These are phyloP conservation scores for Thelonectria blattea DNA, from an alignment of 2,329 filamentous ascomycete species.

Conservation along the genomic window DNA sequence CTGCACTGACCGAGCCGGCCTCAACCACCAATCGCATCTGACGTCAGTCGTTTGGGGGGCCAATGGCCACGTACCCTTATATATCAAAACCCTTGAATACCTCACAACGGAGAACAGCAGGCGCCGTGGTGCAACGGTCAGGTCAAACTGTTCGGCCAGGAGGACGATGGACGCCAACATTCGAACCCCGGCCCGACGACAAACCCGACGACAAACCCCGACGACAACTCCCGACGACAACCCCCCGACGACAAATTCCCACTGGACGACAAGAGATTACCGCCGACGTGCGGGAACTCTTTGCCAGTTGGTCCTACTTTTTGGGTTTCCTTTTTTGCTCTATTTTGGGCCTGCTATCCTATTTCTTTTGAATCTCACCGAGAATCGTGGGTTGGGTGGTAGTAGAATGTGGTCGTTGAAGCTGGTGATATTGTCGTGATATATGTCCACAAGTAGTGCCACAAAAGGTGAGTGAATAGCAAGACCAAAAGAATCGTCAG, in stretches of 20 bases:
- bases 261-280: slow-evolving; percentile 33
- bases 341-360: background rate
- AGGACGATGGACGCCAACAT: slow-evolving; percentile 23
- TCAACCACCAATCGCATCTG: too few species aligned
- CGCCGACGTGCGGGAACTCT: slow-evolving; percentile 37
- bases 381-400: background rate
- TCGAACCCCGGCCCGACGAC: slow-evolving; percentile 25
- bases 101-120: slow-evolving; percentile 27
- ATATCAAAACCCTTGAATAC: background rate
- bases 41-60: background rate
- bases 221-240: background rate
- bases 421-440: too few species aligned
- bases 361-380: background rate
- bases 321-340: background rate
- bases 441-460: too few species aligned
- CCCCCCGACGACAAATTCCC: background rate
- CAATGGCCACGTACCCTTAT: slow-evolving; percentile 18
- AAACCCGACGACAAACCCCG: slow-evolving; percentile 13
- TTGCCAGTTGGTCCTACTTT: slow-evolving; percentile 23
- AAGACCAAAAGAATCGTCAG: background rate
- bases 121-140: slow-evolving; percentile 38
- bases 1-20: too few species aligned
- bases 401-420: background rate
- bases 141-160: slow-evolving; percentile 36
- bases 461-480: background rate